phyloP scores from a whole-genome alignment of 352 stramenopile species.

The Phytophthora quininea region DNA sequence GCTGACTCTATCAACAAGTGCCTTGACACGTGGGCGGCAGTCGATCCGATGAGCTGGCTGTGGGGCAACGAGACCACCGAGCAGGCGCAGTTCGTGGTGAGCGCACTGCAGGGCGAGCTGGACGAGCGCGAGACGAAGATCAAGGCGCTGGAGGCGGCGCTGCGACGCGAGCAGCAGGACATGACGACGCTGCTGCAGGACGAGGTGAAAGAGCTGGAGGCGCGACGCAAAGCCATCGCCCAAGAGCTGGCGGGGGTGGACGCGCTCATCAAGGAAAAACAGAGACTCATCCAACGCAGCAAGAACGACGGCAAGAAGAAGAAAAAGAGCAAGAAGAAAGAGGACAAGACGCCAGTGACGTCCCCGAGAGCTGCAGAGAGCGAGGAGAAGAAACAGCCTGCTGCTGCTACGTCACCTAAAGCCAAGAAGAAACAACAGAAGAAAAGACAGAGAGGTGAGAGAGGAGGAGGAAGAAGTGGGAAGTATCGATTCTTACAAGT shows the following conservation, averaged over 20 bases:
- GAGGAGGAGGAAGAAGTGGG: background rate
- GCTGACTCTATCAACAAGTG: constrained; percentile 23
- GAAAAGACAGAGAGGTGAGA: constrained; percentile 35
- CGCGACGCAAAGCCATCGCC: constrained; percentile 43
- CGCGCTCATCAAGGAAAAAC: constrained; percentile 65
- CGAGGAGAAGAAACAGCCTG: background rate
- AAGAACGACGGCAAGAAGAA: constrained; percentile 58
- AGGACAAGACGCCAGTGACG: constrained; percentile 12
- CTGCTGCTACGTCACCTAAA: constrained; percentile 21
- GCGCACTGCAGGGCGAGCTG: constrained; percentile 77
- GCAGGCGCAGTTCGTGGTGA: constrained; percentile 87
- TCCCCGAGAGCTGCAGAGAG: constrained; percentile 1
- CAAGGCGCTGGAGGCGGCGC: constrained; percentile 72
- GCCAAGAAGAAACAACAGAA: constrained; percentile 46
- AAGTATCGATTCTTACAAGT: too few species aligned
- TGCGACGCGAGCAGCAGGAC: constrained; percentile 80
- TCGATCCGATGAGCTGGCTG: constrained; percentile 70
- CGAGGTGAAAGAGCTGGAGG: constrained; percentile 75
- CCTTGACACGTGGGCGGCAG: background rate
- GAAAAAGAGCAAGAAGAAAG: constrained; percentile 42
- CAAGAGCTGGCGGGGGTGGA: constrained; percentile 58
- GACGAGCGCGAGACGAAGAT: constrained; percentile 86
- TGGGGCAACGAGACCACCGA: constrained; percentile 88
- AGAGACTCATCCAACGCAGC: constrained; percentile 56
- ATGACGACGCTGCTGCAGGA: constrained; percentile 59